These are phyloP conservation scores for Arachnomyces sp. DNA, from an alignment of 2,329 filamentous ascomycete species.

Conservation along the genomic window DNA sequence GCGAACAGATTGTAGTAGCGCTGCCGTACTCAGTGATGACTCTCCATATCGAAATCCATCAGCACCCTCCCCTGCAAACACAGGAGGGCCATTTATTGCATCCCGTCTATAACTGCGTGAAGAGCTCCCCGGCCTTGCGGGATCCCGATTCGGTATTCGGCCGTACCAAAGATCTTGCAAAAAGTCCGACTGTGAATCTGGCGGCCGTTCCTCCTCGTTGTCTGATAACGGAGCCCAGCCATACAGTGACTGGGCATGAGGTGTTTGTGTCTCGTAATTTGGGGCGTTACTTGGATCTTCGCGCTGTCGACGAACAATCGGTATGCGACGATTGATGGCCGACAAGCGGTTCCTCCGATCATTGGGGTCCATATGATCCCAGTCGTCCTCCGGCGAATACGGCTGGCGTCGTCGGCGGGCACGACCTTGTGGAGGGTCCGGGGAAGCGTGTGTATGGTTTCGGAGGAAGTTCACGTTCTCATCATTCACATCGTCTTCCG, in stretches of 20 bases:
- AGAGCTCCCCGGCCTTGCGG: conserved; percentile 14
- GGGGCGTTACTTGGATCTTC: conserved; percentile 40
- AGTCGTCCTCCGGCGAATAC: conserved; percentile 18
- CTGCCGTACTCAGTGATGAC: conserved; percentile 25
- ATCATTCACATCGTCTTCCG: conserved; percentile 39
- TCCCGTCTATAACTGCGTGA: conserved; percentile 21
- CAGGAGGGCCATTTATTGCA: conserved; percentile 13
- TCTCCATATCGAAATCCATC: conserved; percentile 20
- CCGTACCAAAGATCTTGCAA: conserved; percentile 23
- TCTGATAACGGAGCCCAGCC: conserved; percentile 51
- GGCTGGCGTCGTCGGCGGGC: conserved; percentile 27
- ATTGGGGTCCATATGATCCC: conserved; percentile 31
- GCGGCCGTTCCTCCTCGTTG: conserved; percentile 22
- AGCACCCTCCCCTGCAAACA: conserved; percentile 14
- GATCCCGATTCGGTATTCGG: conserved; percentile 16
- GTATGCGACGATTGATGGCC: conserved; percentile 37
- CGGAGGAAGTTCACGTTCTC: conserved; percentile 48
- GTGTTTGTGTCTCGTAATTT: conserved; percentile 49
- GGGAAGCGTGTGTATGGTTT: conserved; percentile 24
- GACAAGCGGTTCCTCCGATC: conserved; percentile 22
- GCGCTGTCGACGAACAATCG: conserved; percentile 28
- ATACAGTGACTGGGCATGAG: conserved; percentile 49
- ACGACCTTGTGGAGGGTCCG: conserved; percentile 23
- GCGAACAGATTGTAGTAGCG: conserved; percentile 34
- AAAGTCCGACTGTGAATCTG: conserved; percentile 21